These are phyloP conservation scores for Fusarium sororula DNA, from an alignment of 2,329 filamentous ascomycete genomes.

Conservation along the genomic window DNA sequence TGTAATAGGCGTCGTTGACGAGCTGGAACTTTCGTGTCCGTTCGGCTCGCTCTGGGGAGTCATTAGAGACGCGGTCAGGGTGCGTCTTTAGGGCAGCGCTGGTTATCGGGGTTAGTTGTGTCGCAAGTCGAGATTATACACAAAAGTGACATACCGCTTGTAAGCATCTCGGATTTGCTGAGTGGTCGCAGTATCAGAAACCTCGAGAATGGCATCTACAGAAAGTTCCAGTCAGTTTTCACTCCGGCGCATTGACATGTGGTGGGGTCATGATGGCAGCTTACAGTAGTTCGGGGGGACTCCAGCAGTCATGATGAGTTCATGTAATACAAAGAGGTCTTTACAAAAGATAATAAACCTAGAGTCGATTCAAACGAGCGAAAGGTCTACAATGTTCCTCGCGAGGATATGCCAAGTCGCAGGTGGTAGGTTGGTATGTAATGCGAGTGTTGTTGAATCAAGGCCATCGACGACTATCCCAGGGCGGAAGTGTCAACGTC, in stretches of 20 bases:
- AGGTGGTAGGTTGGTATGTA: conserved; percentile 16
- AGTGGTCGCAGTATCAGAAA: conserved; percentile 77
- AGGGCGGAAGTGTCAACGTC: conserved; percentile 48
- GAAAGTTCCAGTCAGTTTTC: conserved; percentile 18
- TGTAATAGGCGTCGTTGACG: conserved; percentile 94
- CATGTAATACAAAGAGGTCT: neutral
- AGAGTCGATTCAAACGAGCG: conserved; percentile 12
- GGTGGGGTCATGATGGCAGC: conserved; percentile 36
- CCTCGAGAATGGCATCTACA: conserved; percentile 76
- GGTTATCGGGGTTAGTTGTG: conserved; percentile 26
- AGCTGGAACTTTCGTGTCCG: conserved; percentile 91
- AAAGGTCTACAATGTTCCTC: neutral
- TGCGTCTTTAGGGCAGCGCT: conserved; percentile 92
- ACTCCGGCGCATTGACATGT: conserved; percentile 11
- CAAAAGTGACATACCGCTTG: conserved; percentile 71
- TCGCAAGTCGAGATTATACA: neutral
- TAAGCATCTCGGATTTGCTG: conserved; percentile 94
- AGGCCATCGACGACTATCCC: conserved; percentile 17
- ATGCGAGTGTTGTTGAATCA: conserved; percentile 5
- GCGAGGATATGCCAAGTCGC: conserved; percentile 15
- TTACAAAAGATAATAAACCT: neutral
- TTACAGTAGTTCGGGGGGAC: conserved; percentile 68
- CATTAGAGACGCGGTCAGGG: conserved; percentile 85
- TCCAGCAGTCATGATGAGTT: conserved; percentile 47
- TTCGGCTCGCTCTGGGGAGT: conserved; percentile 81